Evolutionary conservation across 352 stramenopile genomes (phyloP), one percentile per base, ranked within the genome.

Genomic region (Globisporangium okanoganense): DNA sequence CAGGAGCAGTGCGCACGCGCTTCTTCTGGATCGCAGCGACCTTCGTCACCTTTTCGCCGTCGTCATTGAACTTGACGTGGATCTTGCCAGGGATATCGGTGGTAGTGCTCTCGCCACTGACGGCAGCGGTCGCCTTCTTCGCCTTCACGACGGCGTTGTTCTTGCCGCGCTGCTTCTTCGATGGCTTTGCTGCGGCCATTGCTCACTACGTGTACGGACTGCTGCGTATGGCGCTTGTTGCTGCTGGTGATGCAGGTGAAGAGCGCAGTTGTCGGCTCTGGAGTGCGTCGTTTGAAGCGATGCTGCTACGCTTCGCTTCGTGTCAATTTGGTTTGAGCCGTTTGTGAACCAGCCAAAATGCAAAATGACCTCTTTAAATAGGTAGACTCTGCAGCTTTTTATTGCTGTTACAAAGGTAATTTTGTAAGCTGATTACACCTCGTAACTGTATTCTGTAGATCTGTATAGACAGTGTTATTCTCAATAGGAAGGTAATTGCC

Each of bases 91-190:
- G 22, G 31, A 55, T 22, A 22, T 65, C 66, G 22, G 70, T 70
- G 40, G 75, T 73, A 31, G 16, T 29, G 61, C 56, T 52, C 64
- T 59, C 27, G 33, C 13, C 22, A 59, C 52, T 33, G 22, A 16
- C 16, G 31, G 14, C 24, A n/a, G 54, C 18, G 27, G 20, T 52
- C 38, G 29, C 52, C 24, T 65, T 65, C 59, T 69, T 76, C 44
- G 52, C 58, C 38, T 72, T 76, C 20, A 51, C 25, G 25, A 59
- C 66, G 29, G 71, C 68, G 60, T 90, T 92, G 48, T 78, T 66
- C 75, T 90, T 90, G 60, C 78, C 78, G 47, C 82, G 79, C 67
- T 90, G 79, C 71, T 92, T 92, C 78, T 92, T 89, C 22, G 82
- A 92, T 47, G 70, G 79, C 63, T 88, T 92, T 8, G 68, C 59